Conservation (phyloP, 352 stramenopile genomes). For the Hyaloperonospora arabidopsidis region DNA sequence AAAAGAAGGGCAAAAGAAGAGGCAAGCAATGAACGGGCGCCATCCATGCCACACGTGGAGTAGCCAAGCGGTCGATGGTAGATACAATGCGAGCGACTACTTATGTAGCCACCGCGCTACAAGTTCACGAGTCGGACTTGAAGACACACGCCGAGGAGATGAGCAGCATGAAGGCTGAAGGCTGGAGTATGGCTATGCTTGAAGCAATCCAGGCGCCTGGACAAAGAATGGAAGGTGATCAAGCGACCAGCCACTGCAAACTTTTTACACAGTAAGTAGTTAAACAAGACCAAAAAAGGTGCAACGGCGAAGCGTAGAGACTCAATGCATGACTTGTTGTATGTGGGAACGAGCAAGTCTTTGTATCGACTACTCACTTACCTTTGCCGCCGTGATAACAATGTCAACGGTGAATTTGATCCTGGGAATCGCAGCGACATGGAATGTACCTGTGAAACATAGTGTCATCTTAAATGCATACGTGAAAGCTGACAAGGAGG, state of each 20-base stretch:
- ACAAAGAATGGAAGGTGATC: too few relatives aligned
- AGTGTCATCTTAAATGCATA: slow-evolving; percentile 27
- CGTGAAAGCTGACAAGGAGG: slow-evolving; percentile 18
- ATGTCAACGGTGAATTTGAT: slow-evolving; percentile 15
- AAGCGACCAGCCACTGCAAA: too few relatives aligned
- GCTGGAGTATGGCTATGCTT: too few relatives aligned
- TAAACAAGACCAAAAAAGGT: slow-evolving; percentile 21
- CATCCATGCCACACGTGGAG: not conserved
- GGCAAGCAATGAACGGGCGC: too few relatives aligned
- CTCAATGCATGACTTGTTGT: slow-evolving; percentile 22
- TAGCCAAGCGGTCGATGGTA: not conserved
- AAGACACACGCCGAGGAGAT: not conserved
- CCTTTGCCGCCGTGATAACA: not conserved
- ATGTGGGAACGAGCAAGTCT: slow-evolving; percentile 17
- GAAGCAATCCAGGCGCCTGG: too few relatives aligned
- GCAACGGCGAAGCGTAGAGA: slow-evolving; percentile 4
- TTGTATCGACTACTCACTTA: slow-evolving; percentile 12
- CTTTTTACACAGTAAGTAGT: slow-evolving; percentile 22
- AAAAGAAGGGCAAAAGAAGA: too few relatives aligned
- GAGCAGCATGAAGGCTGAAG: not conserved
- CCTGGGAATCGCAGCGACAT: slow-evolving; percentile 11
- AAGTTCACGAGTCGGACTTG: not conserved
- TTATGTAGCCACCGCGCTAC: not conserved
- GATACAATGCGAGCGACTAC: not conserved
- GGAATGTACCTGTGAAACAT: slow-evolving; percentile 15